These are phyloP conservation scores for Agarophyton chilense DNA, from an alignment of 23 red algal species.

Conservation along the genomic window DNA sequence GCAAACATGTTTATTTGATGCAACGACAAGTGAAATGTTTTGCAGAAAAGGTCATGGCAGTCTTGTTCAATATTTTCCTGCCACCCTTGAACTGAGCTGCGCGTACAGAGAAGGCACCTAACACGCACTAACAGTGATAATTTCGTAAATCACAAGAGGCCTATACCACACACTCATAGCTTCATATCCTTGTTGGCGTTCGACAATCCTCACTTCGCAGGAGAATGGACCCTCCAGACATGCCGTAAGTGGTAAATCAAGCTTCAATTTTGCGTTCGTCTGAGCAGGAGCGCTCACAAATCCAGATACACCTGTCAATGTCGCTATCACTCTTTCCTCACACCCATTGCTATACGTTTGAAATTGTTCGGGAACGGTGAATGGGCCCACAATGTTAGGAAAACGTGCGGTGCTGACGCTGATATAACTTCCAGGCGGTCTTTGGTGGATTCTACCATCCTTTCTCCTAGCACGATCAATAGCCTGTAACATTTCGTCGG, in stretches of 20 bases:
- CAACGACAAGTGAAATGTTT: too few species aligned
- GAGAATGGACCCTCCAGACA: neutral
- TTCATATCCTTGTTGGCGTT: neutral
- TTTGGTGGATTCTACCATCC: neutral
- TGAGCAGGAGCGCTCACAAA: neutral
- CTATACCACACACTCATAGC: neutral
- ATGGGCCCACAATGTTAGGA: neutral
- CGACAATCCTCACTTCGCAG: neutral
- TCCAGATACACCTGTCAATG: neutral
- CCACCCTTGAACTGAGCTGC: too few species aligned
- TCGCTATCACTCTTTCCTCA: neutral
- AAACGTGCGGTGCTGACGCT: neutral
- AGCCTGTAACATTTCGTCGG: neutral
- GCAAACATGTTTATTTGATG: too few species aligned
- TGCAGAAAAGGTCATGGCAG: too few species aligned
- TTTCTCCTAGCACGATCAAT: neutral
- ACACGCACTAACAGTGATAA: neutral
- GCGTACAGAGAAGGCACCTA: neutral
- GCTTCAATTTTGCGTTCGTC: neutral
- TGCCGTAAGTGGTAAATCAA: neutral
- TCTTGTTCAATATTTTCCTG: too few species aligned
- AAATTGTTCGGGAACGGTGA: neutral
- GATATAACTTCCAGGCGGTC: neutral
- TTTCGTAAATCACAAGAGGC: neutral
- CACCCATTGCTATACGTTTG: conserved; percentile 7